These are phyloP conservation scores for Coleophoma eucalyptorum DNA, from an alignment of 2,329 filamentous ascomycete species.

Conservation along the genomic window DNA sequence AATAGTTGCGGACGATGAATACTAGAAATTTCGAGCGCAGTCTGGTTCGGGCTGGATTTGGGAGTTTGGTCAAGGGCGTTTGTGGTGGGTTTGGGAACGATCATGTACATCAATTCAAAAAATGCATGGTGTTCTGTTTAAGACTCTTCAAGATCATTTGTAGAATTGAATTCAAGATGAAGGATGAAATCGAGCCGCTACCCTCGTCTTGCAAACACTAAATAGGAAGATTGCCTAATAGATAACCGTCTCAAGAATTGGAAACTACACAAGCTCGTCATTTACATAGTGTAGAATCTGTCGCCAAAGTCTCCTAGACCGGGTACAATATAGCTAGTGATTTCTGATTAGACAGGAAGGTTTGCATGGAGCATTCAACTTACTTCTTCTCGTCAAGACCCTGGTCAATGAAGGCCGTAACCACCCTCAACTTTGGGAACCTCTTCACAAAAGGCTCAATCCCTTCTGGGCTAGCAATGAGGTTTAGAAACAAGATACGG, in stretches of 20 bases:
- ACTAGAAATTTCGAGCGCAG: slow-evolving; percentile 27
- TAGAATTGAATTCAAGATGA: neutral
- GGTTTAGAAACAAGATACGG: slow-evolving; percentile 90
- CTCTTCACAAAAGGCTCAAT: slow-evolving; percentile 84
- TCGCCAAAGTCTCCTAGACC: slow-evolving; percentile 95
- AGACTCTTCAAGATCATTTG: neutral
- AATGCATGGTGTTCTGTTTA: neutral
- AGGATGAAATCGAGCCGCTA: neutral
- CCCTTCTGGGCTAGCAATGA: slow-evolving; percentile 95
- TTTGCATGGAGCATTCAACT: slow-evolving; percentile 28
- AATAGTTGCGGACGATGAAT: slow-evolving; percentile 51
- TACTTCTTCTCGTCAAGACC: slow-evolving; percentile 98
- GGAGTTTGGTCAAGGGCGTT: slow-evolving; percentile 10
- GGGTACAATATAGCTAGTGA: slow-evolving; percentile 81
- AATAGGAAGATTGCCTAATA: too few species aligned
- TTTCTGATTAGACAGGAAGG: slow-evolving; percentile 11
- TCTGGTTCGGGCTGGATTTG: neutral
- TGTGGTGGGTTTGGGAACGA: neutral
- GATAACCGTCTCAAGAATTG: too few species aligned
- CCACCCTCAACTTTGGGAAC: slow-evolving; percentile 85
- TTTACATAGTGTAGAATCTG: slow-evolving; percentile 85
- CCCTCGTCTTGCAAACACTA: neutral
- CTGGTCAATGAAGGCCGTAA: slow-evolving; percentile 94
- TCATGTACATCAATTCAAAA: too few species aligned
- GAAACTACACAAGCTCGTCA: neutral